Evolutionary conservation across 139 green algal genomes (phyloP), one percentile per base, ranked within the genome.

Genomic region (Astrephomene gubernaculifera): DNA sequence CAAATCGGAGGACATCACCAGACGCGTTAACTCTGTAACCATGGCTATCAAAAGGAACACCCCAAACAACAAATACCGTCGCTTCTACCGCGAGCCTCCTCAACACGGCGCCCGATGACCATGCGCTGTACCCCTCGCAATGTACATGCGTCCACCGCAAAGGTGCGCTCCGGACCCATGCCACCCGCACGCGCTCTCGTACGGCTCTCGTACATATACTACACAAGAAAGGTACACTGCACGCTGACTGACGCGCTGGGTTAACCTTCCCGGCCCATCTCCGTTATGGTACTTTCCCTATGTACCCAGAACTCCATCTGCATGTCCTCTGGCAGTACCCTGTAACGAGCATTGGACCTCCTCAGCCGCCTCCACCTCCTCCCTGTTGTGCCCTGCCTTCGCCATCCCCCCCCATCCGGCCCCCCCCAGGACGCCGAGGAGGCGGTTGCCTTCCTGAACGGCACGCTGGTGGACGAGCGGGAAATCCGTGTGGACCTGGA

Each of bases 401-500:
- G 9, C 31, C 63, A 9, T 24, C 0, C 63, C 63, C 63, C n/a
- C 63, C 31, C 8, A 6, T 44, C 68, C 2, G 67, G 7, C 70
- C 7, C 70, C 33, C 2, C 17, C 0, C 79, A 94, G 70, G 97
- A 97, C 86, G 91, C 97, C 10, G 95, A 98, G 91, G 89, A 92
- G 65, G 92, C 88, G 2, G 93, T 97, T 22, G 95, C 93, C 54
- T 98, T 96, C 86, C 88, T 99, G 52, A 99, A 95, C 83, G 97
- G 98, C 33, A 98, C 94, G 0, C 93, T 96, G 79, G 82, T 99
- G 73, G 98, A 99, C 86, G 96, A 98, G 75, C 90, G 97, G 4
- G 89, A 93, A 39, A 97, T 99, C 38, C 92, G 98, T 10, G 96
- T 97, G 8, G 98, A 99, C 88, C 95, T 98, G 76, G 98, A 99